phyloP scores from a whole-genome alignment of 352 stramenopile genomes.

The Phytophthora hybrid region DNA sequence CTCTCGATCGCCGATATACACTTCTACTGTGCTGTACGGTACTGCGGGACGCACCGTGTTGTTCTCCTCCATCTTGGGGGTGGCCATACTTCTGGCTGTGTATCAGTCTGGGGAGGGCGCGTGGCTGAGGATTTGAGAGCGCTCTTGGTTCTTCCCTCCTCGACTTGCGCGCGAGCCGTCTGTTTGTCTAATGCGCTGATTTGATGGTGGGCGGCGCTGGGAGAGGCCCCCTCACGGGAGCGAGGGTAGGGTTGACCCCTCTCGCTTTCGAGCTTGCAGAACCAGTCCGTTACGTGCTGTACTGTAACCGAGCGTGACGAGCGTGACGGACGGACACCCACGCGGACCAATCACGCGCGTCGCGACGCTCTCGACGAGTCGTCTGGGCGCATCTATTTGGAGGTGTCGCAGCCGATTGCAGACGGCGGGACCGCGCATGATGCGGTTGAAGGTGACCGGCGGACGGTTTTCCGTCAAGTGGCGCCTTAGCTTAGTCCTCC shows the following conservation, averaged over 20 bases:
- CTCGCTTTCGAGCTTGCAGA: constrained; percentile 23
- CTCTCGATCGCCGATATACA: constrained; percentile 4
- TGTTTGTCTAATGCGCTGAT: constrained; percentile 58
- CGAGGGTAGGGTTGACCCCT: neutral
- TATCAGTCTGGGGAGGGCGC: neutral
- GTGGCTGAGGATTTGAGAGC: constrained; percentile 22
- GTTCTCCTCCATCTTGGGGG: constrained; percentile 86
- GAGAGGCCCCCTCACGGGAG: constrained; percentile 25
- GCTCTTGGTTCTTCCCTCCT: constrained; percentile 9
- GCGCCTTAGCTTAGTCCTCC: constrained; percentile 13
- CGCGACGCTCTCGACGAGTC: constrained; percentile 22
- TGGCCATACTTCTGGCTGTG: constrained; percentile 53
- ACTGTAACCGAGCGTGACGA: constrained; percentile 58
- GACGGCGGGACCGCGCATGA: constrained; percentile 4
- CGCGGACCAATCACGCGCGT: constrained; percentile 35
- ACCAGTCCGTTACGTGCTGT: constrained; percentile 26
- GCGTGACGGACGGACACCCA: constrained; percentile 71
- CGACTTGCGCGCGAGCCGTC: constrained; percentile 44
- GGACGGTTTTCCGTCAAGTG: constrained; percentile 40
- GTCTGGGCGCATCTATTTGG: constrained; percentile 25
- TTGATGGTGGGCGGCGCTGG: constrained; percentile 39
- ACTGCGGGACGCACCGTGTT: constrained; percentile 49
- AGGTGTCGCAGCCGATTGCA: constrained; percentile 19
- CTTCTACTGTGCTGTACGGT: neutral
- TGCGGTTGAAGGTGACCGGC: neutral